Base-by-base conservation (phyloP, 306 rosid species). In the Medicago truncatula region DNA sequence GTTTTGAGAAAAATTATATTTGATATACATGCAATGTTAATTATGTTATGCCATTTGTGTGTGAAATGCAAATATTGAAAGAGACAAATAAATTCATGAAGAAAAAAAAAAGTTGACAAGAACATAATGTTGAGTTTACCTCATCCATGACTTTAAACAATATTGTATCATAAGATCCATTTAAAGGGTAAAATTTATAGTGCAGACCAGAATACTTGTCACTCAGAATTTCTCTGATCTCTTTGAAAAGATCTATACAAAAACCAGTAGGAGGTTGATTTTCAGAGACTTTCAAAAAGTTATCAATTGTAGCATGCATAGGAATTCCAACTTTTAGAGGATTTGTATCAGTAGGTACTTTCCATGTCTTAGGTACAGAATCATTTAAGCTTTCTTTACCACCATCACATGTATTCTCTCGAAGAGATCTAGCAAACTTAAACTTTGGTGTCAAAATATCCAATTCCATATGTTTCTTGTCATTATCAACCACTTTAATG, bases 281-380 rank as follows among this genome's bases (percentile, higher is more conserved):
- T 21, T 34, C 8, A 17, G 84, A 56, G 28, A 53, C 68, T 46
- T 76, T 84, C 59, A 88, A 76, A 72, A 88, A 91, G 61, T 73
- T 81, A 0, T 73, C 80, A 50, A 84, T 85, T 50, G 73, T 50
- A 13, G 92, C 70, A 6, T 58, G 76, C 12, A 64, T 18, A 5
- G 93, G 90, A 71, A 91, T 68, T 41, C 79, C 89, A 46, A 91
- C 87, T 73, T 38, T 81, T 58, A 89, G 70, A 46, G 83, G 88
- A 46, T 82, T 80, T 11, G 3, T 11, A 4, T 36, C 12, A 0
- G 85, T 74, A 3, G 89, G 90, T 73, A 85, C 57, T 50, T 46
- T 67, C 93, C 93, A 89, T 18, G 83, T 93, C 63, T 64, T 81
- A 9, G 92, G 28, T 23, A 23, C 28, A 23, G 28, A 23, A 3